A percentile compares a stretch with the other conserved stretches of the same genome.
These are phyloP conservation scores for Tranzscheliella williamsii DNA, from an alignment of 1,284 basidiomycete genomes.

Conservation along the genomic window DNA sequence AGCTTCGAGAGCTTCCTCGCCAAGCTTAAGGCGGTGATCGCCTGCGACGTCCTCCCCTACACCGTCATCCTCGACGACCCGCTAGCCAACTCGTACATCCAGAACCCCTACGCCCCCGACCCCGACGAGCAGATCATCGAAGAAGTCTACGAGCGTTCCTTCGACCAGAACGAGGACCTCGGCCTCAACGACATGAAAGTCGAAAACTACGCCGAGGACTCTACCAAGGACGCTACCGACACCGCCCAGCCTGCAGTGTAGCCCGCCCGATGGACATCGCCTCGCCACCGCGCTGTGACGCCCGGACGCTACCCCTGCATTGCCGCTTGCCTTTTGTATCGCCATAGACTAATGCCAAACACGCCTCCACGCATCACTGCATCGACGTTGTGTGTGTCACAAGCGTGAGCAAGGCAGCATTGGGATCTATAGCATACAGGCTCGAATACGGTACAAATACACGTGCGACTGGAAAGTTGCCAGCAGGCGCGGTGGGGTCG, in stretches of 20 bases:
- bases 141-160: constrained; percentile 79
- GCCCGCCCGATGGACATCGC: no score
- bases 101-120: constrained; percentile 74
- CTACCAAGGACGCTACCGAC: background rate
- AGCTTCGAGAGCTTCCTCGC: constrained; percentile 69
- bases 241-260: background rate
- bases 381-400: no score
- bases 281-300: no score
- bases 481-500: no score
- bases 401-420: no score
- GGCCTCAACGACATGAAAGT: constrained; percentile 96
- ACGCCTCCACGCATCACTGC: no score
- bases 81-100: constrained; percentile 90
- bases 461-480: no score
- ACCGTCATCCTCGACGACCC: constrained; percentile 95
- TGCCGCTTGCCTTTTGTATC: no score
- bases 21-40: constrained; percentile 65
- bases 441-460: no score
- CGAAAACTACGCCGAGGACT: constrained; percentile 38
- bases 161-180: constrained; percentile 91
- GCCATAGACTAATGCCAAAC: no score
- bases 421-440: no score
- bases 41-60: constrained; percentile 51
- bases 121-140: constrained; percentile 65
- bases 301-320: no score